Percentiles rank a stretch among this genome's conserved stretches.
These are phyloP conservation scores for Thelephora terrestris DNA, from an alignment of 1,284 basidiomycete genomes.

Conservation along the genomic window DNA sequence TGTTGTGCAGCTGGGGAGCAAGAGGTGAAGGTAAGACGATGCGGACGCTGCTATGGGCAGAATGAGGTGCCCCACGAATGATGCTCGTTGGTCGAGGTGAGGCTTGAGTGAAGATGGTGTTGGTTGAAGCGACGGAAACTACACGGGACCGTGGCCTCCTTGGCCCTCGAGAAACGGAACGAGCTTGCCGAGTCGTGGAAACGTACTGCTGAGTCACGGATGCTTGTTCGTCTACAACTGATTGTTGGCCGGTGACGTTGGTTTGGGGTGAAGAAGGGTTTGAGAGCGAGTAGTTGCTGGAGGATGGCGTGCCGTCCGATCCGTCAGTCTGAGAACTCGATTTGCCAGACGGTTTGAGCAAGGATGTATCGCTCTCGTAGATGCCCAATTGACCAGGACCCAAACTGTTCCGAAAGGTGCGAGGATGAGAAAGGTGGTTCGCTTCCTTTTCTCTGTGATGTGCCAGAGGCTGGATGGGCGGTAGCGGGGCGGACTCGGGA, in stretches of 20 bases:
- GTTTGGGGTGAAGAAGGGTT: slow-evolving; percentile 6
- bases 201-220: neutral
- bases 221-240: neutral
- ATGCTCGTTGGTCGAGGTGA: slow-evolving; percentile 23
- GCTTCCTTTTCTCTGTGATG: slow-evolving; percentile 40
- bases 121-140: slow-evolving; percentile 30
- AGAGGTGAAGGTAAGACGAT: slow-evolving; percentile 53
- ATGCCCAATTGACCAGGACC: slow-evolving; percentile 10
- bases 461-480: slow-evolving; percentile 49
- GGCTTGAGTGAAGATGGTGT: slow-evolving; percentile 24
- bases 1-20: slow-evolving; percentile 22
- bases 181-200: slow-evolving; percentile 9
- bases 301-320: slow-evolving; percentile 9
- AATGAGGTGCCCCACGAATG: slow-evolving; percentile 39
- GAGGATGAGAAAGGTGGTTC: slow-evolving; percentile 15
- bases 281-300: slow-evolving; percentile 8
- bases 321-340: slow-evolving; percentile 19
- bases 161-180: slow-evolving; percentile 11
- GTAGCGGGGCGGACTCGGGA: slow-evolving; percentile 34
- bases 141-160: slow-evolving; percentile 13
- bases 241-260: neutral
- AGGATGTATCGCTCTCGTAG: slow-evolving; percentile 19
- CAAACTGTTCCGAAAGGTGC: slow-evolving; percentile 7
- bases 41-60: slow-evolving; percentile 42
- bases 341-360: slow-evolving; percentile 17